phyloP scores from a whole-genome alignment of 768 basidiomycete genomes.

The Amanita rimosa region DNA sequence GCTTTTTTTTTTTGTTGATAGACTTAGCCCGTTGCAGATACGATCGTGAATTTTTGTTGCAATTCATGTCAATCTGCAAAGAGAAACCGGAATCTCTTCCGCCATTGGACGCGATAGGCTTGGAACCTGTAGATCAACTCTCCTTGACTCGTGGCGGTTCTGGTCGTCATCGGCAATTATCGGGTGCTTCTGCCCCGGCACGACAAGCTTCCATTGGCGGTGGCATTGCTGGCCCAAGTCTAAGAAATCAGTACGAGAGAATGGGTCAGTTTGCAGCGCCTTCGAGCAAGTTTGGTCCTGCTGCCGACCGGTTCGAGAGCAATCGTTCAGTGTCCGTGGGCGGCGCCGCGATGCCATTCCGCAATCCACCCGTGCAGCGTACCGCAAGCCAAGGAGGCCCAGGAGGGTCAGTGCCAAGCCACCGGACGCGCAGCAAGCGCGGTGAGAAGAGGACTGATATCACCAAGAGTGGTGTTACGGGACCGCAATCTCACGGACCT shows the following conservation, averaged over 20 bases:
- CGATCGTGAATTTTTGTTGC: conserved; percentile 93
- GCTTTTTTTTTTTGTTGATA: neutral
- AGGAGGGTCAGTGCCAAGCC: conserved; percentile 33
- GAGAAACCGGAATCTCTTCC: conserved; percentile 91
- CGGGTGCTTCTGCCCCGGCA: conserved; percentile 29
- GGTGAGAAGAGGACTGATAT: conserved; percentile 66
- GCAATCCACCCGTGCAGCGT: conserved; percentile 54
- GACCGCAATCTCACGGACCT: conserved; percentile 26
- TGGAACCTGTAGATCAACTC: conserved; percentile 65
- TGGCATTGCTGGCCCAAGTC: conserved; percentile 24
- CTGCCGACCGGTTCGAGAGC: conserved; percentile 54
- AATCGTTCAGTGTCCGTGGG: conserved; percentile 47
- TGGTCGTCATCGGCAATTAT: conserved; percentile 41
- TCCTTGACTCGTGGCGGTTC: conserved; percentile 52
- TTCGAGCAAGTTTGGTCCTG: conserved; percentile 41
- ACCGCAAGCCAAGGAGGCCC: conserved; percentile 58
- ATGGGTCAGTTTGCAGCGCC: conserved; percentile 63
- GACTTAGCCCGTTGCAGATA: conserved; percentile 41
- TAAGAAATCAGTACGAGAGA: conserved; percentile 25
- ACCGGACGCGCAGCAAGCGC: conserved; percentile 71
- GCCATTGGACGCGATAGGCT: conserved; percentile 81
- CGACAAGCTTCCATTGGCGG: conserved; percentile 38
- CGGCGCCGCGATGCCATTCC: conserved; percentile 38
- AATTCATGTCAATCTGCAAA: conserved; percentile 91
- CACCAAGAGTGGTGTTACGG: conserved; percentile 25